These are phyloP conservation scores for Xylaria sp. DNA, from an alignment of 2,329 filamentous ascomycete species.

Conservation along the genomic window DNA sequence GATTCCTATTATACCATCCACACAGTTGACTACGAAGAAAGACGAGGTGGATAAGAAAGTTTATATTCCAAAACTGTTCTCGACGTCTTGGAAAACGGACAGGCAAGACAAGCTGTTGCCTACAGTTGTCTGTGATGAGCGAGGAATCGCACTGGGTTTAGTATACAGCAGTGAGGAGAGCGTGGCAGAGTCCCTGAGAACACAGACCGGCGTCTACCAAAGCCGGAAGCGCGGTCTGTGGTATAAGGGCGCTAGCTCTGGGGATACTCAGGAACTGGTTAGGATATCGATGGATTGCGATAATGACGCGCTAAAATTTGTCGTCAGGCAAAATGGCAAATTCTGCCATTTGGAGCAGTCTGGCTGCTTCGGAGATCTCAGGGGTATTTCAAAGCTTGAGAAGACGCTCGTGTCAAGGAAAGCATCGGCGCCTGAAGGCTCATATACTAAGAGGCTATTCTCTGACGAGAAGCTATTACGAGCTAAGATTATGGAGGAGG, in stretches of 20 bases:
- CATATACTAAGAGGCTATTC: constrained; percentile 94
- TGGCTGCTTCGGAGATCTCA: constrained; percentile 89
- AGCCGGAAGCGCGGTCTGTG: constrained; percentile 95
- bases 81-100: constrained; percentile 82
- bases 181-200: constrained; percentile 84
- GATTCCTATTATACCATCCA: constrained; percentile 80
- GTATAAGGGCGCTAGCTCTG: constrained; percentile 96
- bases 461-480: constrained; percentile 88
- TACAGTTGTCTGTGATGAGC: constrained; percentile 91
- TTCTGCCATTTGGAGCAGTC: constrained; percentile 96
- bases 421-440: constrained; percentile 83
- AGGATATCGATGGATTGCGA: constrained; percentile 91
- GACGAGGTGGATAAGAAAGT: constrained; percentile 67
- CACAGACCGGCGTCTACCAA: constrained; percentile 86
- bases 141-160: constrained; percentile 83
- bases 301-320: constrained; percentile 89
- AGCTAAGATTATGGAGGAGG: constrained; percentile 99
- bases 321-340: constrained; percentile 87
- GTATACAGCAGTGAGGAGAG: constrained; percentile 96
- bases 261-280: constrained; percentile 90
- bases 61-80: constrained; percentile 76
- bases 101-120: constrained; percentile 85
- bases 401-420: constrained; percentile 88
- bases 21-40: constrained; percentile 74
- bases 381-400: constrained; percentile 84